Percentiles rank a stretch among this genome's conserved stretches.
These are phyloP conservation scores for Candida cerambycidarum DNA, from an alignment of 805 yeast genomes.

Conservation along the genomic window DNA sequence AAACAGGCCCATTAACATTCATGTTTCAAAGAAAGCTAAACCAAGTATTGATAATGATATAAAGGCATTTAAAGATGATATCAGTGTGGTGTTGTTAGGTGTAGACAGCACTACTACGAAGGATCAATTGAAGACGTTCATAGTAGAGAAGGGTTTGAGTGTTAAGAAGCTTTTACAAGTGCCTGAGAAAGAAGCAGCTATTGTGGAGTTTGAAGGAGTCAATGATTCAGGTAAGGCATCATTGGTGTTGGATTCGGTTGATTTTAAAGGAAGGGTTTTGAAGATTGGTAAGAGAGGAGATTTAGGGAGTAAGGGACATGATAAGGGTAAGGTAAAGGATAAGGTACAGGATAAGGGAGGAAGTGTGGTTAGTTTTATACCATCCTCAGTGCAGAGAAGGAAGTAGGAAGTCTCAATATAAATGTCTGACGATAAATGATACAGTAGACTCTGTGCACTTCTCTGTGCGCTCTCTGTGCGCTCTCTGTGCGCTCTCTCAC, in stretches of 20 bases:
- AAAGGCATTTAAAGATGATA: slow-evolving; percentile 17
- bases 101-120: slow-evolving; percentile 11
- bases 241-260: slow-evolving; percentile 5
- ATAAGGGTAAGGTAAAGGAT: too few species aligned
- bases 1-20: slow-evolving; percentile 50
- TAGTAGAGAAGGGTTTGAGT: slow-evolving; percentile 4
- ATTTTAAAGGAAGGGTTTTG: slow-evolving; percentile 7
- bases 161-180: background rate
- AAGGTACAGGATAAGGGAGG: too few species aligned
- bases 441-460: too few species aligned
- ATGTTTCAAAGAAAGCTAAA: slow-evolving; percentile 17
- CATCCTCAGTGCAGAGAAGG: slow-evolving; percentile 8
- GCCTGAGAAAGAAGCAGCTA: slow-evolving; percentile 20
- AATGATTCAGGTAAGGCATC: slow-evolving; percentile 14
- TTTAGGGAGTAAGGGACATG: background rate
- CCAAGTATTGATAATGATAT: slow-evolving; percentile 5
- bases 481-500: too few species aligned
- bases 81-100: slow-evolving; percentile 10
- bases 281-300: slow-evolving; percentile 6
- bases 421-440: too few species aligned
- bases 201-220: slow-evolving; percentile 6
- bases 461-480: too few species aligned
- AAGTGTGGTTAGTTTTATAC: slow-evolving; percentile 4
- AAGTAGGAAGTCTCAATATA: too few species aligned
- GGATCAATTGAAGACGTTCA: slow-evolving; percentile 34